phyloP scores from a whole-genome alignment of 2,329 filamentous ascomycete genomes.

The Paecilomyces sp. region DNA sequence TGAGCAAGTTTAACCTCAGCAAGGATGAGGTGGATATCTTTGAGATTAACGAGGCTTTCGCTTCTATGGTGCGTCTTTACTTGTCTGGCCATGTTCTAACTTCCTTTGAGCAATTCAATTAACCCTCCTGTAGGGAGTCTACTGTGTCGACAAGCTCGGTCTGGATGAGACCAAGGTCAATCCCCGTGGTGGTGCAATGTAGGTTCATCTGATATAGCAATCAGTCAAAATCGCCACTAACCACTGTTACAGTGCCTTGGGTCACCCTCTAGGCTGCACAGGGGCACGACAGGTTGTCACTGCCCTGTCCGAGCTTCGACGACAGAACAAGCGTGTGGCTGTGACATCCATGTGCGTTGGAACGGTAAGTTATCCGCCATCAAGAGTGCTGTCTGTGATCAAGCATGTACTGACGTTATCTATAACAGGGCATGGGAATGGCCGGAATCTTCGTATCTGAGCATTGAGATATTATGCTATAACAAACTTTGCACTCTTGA shows the following conservation, averaged over 20 bases:
- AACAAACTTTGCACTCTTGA: not conserved
- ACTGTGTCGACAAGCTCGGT: constrained; percentile 77
- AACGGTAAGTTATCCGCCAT: constrained; percentile 53
- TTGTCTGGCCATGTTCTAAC: not conserved
- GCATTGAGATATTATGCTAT: constrained; percentile 38
- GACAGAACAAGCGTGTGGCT: constrained; percentile 71
- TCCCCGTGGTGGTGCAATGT: constrained; percentile 85
- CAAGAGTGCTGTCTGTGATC: not conserved
- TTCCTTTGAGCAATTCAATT: not conserved
- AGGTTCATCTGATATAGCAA: constrained; percentile 11
- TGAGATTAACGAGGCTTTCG: constrained; percentile 79
- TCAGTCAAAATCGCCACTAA: not conserved
- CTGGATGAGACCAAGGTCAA: constrained; percentile 80
- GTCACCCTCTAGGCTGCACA: constrained; percentile 84
- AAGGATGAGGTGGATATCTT: constrained; percentile 34
- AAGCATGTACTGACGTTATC: not conserved
- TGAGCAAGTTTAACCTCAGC: constrained; percentile 70
- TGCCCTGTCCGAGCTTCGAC: constrained; percentile 74
- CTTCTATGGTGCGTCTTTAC: constrained; percentile 43
- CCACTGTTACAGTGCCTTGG: constrained; percentile 56
- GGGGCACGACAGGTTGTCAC: constrained; percentile 87
- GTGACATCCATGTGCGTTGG: constrained; percentile 92
- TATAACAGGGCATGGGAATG: constrained; percentile 57
- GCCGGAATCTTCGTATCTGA: constrained; percentile 89
- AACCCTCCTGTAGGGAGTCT: constrained; percentile 62